Conservation (phyloP, 1,284 basidiomycete species). For the Earliella scabrosa region DNA sequence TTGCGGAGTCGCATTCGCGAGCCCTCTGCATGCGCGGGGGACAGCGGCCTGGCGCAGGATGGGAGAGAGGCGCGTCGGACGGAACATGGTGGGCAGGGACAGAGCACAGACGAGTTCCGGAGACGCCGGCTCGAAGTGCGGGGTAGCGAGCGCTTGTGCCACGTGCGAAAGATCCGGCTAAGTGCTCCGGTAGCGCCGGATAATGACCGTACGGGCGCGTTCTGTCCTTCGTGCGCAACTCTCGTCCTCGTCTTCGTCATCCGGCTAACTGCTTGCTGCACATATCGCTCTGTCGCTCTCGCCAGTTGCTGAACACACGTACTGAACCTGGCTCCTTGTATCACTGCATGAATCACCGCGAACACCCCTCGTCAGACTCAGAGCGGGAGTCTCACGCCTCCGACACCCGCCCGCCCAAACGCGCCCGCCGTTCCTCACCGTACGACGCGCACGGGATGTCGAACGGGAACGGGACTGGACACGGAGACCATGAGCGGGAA, state of each 20-base stretch:
- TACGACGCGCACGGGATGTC: slow-evolving; percentile 1
- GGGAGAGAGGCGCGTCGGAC: slow-evolving; percentile 23
- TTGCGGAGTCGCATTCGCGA: slow-evolving; percentile 31
- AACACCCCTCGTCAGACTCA: slow-evolving; percentile 30
- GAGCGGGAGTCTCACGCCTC: slow-evolving; percentile 31
- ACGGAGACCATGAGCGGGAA: slow-evolving; percentile 3
- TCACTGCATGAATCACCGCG: slow-evolving; percentile 24
- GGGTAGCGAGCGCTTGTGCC: slow-evolving; percentile 1
- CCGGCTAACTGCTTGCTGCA: neutral
- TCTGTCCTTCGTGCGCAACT: neutral
- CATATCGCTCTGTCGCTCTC: too few species aligned
- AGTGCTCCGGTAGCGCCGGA: too few species aligned
- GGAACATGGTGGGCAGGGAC: slow-evolving; percentile 19
- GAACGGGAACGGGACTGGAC: slow-evolving; percentile 22
- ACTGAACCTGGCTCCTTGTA: too few species aligned
- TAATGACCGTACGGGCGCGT: too few species aligned
- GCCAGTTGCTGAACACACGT: too few species aligned
- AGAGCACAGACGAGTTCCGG: neutral
- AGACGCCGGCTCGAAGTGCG: slow-evolving; percentile 2
- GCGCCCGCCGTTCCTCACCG: slow-evolving; percentile 32
- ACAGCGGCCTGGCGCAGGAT: slow-evolving; percentile 7
- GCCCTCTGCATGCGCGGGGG: slow-evolving; percentile 20
- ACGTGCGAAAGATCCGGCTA: neutral
- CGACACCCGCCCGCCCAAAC: slow-evolving; percentile 33
- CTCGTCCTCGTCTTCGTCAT: neutral